Evolutionary conservation across 2,329 filamentous ascomycete species (phyloP), one percentile per base, ranked within the genome.

Genomic region (Cladophialophora bantiana): DNA sequence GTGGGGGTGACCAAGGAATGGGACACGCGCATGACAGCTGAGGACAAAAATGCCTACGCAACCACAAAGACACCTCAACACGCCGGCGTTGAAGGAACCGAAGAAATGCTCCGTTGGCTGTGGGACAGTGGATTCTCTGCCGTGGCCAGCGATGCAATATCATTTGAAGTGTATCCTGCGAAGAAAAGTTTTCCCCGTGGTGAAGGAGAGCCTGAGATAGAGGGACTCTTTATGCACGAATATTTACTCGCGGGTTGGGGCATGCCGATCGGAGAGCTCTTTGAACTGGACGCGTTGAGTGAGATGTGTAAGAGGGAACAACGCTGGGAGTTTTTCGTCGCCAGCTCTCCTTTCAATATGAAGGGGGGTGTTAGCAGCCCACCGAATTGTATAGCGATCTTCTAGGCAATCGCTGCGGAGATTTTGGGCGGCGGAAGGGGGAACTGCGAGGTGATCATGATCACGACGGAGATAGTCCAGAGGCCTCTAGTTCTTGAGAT

Each of bases 51-150:
- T 2, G 73, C 75, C 6, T 73, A 74, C 5, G 68, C 71, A 0
- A 65, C 74, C 0, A 77, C 77, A 0, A 74, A 78, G 1, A 77
- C 52, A n/a, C 67, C 67, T 26, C 62, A 65, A 36, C 67, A 70
- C 32, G 59, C 81, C 62, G 85, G 85, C 0, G 77, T 86, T 1
- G 79, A 85, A 58, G 82, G 82, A 0, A 81, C 80, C 2, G 77
- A 82, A 15, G 80, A 79, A 4, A 82, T 81, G 6, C 78, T 86
- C 13, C 78, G 81, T 42, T 89, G 86, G 86, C 77, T 88, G 18
- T 88, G 86, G 85, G 82, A 87, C 62, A 79, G 83, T 58, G 77
- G 79, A 13, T 87, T 89, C 70, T 77, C 85, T 0, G 86, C 86
- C 1, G 81, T 88, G 0, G 86, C 82, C 0, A 83, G 86, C 1